A percentile compares a stretch with the other conserved stretches of the same genome.
Conservation (phyloP, 1,139 yeast species). For the Hanseniaspora sp. region DNA sequence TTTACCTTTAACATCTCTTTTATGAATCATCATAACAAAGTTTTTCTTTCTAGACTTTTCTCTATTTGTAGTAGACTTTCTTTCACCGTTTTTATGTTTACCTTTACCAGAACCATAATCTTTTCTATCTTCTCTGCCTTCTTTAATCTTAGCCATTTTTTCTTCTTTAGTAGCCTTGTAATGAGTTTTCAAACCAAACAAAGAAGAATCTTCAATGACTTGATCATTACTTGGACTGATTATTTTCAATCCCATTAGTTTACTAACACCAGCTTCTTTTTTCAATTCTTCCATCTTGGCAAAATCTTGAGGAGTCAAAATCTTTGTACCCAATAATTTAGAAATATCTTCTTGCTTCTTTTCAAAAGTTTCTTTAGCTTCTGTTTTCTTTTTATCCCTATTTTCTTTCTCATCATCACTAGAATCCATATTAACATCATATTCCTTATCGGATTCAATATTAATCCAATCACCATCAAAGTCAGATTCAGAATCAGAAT, state of each 20-base stretch:
- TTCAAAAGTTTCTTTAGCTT: constrained; percentile 18
- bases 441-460: constrained; percentile 46
- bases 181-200: constrained; percentile 66
- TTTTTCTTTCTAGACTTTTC: constrained; percentile 98
- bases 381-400: constrained; percentile 20
- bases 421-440: constrained; percentile 38
- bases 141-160: constrained; percentile 72
- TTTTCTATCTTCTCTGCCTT: constrained; percentile 88
- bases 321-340: constrained; percentile 59
- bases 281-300: constrained; percentile 84
- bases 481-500: constrained; percentile 22
- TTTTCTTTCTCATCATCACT: constrained; percentile 30
- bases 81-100: constrained; percentile 56
- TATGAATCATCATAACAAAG: constrained; percentile 96
- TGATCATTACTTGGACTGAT: constrained; percentile 50
- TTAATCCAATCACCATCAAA: constrained; percentile 44
- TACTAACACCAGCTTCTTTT: constrained; percentile 72
- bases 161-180: constrained; percentile 81
- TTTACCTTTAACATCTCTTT: constrained; percentile 86
- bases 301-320: constrained; percentile 93
- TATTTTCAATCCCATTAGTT: constrained; percentile 50
- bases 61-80: constrained; percentile 71
- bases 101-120: constrained; percentile 83
- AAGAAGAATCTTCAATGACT: constrained; percentile 61
- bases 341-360: constrained; percentile 30